These are phyloP conservation scores for Eragrostis nindensis DNA, from an alignment of 176 grass and related monocot genomes.

Conservation along the genomic window DNA sequence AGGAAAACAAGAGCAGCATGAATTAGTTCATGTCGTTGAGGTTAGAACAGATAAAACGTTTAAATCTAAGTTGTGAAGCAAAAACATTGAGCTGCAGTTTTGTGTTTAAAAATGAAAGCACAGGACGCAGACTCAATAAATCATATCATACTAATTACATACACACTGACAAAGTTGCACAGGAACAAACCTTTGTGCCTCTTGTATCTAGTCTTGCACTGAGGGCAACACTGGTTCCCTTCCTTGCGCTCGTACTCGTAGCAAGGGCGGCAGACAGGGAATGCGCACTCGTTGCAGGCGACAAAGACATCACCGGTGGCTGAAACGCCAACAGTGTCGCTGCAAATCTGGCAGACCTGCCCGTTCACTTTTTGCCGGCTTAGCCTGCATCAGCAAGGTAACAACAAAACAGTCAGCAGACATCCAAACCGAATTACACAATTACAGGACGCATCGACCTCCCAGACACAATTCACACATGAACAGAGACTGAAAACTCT, in stretches of 20 bases:
- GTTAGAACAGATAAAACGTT: neutral
- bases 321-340: slow-evolving; percentile 78
- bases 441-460: neutral
- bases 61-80: slow-evolving; percentile 8
- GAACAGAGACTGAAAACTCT: neutral
- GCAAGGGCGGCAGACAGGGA: slow-evolving; percentile 97
- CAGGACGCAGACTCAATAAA: neutral
- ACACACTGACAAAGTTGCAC: neutral
- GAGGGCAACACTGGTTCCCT: slow-evolving; percentile 91
- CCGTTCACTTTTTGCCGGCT: slow-evolving; percentile 59
- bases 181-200: slow-evolving; percentile 84
- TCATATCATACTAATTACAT: neutral
- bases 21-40: slow-evolving; percentile 1
- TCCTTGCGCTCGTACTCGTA: slow-evolving; percentile 99
- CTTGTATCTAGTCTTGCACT: slow-evolving; percentile 99
- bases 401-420: slow-evolving; percentile 29
- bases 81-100: neutral
- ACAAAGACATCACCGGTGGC: slow-evolving; percentile 86
- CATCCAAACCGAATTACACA: neutral
- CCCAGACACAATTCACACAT: neutral
- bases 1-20: neutral
- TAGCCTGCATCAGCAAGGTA: slow-evolving; percentile 61
- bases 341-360: slow-evolving; percentile 95
- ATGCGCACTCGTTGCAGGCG: slow-evolving; percentile 99
- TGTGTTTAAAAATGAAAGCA: slow-evolving; percentile 6